Evolutionary conservation across 768 basidiomycete genomes (phyloP), one percentile per base, ranked within the genome.

Genomic region (Kwoniella dejecticola): DNA sequence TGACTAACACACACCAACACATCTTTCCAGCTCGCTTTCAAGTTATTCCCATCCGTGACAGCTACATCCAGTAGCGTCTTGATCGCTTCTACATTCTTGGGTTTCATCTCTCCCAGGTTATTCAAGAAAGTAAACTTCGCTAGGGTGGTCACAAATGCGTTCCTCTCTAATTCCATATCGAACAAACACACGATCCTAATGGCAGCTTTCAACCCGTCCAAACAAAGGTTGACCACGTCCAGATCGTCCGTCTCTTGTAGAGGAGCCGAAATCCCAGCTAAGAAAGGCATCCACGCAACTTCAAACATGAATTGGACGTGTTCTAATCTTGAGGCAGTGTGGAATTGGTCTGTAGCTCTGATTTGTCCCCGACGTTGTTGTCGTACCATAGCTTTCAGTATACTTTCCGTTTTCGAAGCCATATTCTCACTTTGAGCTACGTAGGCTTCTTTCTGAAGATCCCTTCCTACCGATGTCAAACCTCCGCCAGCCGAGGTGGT

Each of bases 271-370:
- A 98, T 82, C 11, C 93, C 94, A 13, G 96, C 95, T 23, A 99
- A 84, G 80, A 97, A 94, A 1, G 96, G 87, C 81, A 98, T 98
- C 96, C 96, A 99, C 21, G 92, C 94, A 6, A 97, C 94, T 79
- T 98, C 95, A 70, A 99, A 96, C 96, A 99, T 99, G 19, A 96
- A 95, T 36, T 87, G 85, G 63, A 98, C 95, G 76, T 99, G 96
- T 59, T 97, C 86, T 64, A 93, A 91, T 73, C 97, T 90, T 0
- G 91, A 96, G 0, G 96, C 96, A 64, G 90, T 91, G 81, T 94
- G 96, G 81, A 92, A 99, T 64, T 95, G 90, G 64, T 96, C 91
- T 24, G 83, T 85, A 4, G 81, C 79, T 77, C 86, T 89, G 7
- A 87, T 57, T 11, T 65, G 85, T 23, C 88, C 79, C n/a, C 80